Conservation (phyloP, 345 rosid species). For the Eucalyptus rudis region DNA sequence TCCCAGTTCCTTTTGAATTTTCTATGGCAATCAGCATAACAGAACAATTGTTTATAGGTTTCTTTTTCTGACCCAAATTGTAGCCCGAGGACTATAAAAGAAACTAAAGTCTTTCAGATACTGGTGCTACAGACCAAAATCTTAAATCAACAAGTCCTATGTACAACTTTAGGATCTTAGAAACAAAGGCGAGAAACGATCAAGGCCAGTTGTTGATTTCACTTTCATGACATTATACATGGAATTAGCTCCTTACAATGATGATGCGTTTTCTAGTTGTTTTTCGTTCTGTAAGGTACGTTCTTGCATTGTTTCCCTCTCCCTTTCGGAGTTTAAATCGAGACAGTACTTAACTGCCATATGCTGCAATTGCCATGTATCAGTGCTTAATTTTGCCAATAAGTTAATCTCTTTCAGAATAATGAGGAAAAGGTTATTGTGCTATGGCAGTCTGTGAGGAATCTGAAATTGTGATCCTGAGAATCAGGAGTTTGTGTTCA, state of each 20-base stretch:
- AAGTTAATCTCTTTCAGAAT: background rate
- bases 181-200: background rate
- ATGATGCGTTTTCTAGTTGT: background rate
- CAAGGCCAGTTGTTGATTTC: background rate
- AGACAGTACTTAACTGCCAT: background rate
- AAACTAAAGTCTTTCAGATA: background rate
- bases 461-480: background rate
- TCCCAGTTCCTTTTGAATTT: background rate
- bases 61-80: background rate
- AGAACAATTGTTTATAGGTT: background rate
- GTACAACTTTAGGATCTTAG: background rate
- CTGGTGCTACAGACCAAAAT: background rate
- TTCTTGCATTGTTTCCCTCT: background rate
- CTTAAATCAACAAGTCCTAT: background rate
- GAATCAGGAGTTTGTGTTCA: background rate
- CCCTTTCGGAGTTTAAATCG: background rate
- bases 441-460: background rate
- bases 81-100: background rate
- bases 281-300: background rate
- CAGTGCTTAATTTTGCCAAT: background rate
- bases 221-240: background rate
- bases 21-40: too few relatives aligned
- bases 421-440: background rate
- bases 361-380: background rate
- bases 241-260: background rate